Conservation (phyloP, 306 rosid genomes). For the Hippophae tibetana region DNA sequence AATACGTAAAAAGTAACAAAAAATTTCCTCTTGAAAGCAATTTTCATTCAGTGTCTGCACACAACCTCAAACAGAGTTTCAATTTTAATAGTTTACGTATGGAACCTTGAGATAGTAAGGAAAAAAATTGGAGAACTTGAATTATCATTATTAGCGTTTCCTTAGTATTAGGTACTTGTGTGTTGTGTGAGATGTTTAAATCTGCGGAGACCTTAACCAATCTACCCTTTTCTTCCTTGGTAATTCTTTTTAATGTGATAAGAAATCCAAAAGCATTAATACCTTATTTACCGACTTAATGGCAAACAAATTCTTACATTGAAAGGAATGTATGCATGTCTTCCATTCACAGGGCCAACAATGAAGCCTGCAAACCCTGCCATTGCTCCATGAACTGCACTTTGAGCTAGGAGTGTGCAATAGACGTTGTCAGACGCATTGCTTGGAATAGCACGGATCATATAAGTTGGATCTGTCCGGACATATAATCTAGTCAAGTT, state of each 20-base stretch:
- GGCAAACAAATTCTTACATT: slow-evolving; percentile 31
- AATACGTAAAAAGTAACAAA: no score
- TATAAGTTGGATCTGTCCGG: slow-evolving; percentile 80
- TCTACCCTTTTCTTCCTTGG: no score
- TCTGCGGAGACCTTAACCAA: no score
- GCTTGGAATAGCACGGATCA: slow-evolving; percentile 87
- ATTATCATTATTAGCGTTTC: no score
- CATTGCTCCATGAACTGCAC: slow-evolving; percentile 93
- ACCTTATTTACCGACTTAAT: not conserved
- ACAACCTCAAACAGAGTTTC: no score
- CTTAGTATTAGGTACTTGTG: no score
- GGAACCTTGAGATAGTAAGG: no score
- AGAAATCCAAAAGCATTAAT: not conserved
- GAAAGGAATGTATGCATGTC: slow-evolving; percentile 79
- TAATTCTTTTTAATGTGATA: not conserved
- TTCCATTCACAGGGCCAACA: slow-evolving; percentile 70
- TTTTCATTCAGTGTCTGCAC: no score
- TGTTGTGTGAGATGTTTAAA: no score
- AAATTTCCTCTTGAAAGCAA: no score
- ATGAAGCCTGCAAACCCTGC: slow-evolving; percentile 85
- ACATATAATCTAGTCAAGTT: slow-evolving; percentile 8
- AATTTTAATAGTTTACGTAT: no score
- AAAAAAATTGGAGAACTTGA: no score
- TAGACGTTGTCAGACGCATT: slow-evolving; percentile 86
- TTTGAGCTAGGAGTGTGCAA: slow-evolving; percentile 85